Evolutionary conservation across 2,329 filamentous ascomycete species (phyloP).

Genomic region (Calonectria hawksworthii): DNA sequence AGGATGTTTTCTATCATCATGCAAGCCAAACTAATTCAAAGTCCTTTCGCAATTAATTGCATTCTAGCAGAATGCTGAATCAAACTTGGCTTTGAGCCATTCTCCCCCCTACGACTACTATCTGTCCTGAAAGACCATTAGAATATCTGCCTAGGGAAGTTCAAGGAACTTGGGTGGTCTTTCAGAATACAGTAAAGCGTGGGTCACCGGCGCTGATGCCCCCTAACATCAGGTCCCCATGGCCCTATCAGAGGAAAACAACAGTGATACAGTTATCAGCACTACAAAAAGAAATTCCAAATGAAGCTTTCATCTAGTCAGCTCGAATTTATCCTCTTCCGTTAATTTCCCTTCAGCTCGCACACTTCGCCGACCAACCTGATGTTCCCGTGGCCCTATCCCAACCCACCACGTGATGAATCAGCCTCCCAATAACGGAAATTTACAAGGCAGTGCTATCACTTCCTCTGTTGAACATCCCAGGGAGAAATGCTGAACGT

Average conservation of each 20-base stretch:
- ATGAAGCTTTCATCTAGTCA: too few species aligned
- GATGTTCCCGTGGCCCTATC: too few species aligned
- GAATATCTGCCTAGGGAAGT: neutral
- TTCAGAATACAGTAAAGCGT: neutral
- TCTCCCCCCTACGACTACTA: neutral
- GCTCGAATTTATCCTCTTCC: too few species aligned
- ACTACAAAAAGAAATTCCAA: too few species aligned
- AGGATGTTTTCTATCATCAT: neutral
- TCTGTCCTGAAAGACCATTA: neutral
- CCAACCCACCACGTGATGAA: neutral
- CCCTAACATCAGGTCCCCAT: neutral
- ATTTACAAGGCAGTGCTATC: neutral
- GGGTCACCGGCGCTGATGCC: neutral
- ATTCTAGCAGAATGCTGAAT: neutral
- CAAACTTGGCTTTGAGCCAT: neutral
- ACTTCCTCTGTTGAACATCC: too few species aligned
- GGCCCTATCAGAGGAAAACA: too few species aligned
- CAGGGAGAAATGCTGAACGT: neutral
- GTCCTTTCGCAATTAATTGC: neutral
- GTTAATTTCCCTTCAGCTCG: too few species aligned
- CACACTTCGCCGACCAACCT: too few species aligned
- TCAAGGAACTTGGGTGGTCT: neutral
- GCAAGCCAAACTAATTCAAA: neutral
- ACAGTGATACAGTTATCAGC: too few species aligned
- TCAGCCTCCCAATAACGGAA: neutral